Evolutionary conservation across 148 eudicot genomes (phyloP), one percentile per base, ranked within the genome.

Genomic region (Vaccinium corymbosum): DNA sequence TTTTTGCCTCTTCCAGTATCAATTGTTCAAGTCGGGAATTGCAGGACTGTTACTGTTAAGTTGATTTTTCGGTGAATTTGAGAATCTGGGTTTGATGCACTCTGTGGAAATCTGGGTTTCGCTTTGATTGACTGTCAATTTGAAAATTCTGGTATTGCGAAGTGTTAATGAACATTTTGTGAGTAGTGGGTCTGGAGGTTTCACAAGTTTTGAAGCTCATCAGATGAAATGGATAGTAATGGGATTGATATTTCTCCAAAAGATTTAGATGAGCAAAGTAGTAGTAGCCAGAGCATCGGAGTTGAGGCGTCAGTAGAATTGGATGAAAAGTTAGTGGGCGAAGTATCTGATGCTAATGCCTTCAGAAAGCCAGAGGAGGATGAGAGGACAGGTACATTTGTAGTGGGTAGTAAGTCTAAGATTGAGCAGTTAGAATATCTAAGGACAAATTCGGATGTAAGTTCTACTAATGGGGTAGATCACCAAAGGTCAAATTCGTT

Each of bases 141-240:
- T 51, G 32, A 46, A 48, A 68, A 70, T 14, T 85, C 14, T 52
- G 66, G 35, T 73, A 27, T 53, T 85, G 51, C 15, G 14, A 68
- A 74, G 71, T 57, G 32, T 1, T 50, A 57, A 55, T 82, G 56
- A 78, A 75, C 71, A 27, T 35, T 38, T 42, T 10, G 7, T n/a
- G 79, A 76, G 32, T 55, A 38, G 53, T 27, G 76, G 59, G 38
- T 53, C 71, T 87, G 55, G 49, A 38, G 78, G 75, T 78, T 81
- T 77, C 48, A n/a, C 27, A 82, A 82, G 35, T 55, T 83, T 25
- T 70, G 81, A 61, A 71, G 79, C 70, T 74, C 57, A 82, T 76
- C 78, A 50, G 82, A 84, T 86, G 90, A 80, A 81, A 91, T 91
- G 93, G 88, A 49, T 16, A 32, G 68, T 79, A 82, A 85, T 80